Evolutionary conservation across 441 rosid genomes (phyloP).

Genomic region (Brassica hybrid): DNA sequence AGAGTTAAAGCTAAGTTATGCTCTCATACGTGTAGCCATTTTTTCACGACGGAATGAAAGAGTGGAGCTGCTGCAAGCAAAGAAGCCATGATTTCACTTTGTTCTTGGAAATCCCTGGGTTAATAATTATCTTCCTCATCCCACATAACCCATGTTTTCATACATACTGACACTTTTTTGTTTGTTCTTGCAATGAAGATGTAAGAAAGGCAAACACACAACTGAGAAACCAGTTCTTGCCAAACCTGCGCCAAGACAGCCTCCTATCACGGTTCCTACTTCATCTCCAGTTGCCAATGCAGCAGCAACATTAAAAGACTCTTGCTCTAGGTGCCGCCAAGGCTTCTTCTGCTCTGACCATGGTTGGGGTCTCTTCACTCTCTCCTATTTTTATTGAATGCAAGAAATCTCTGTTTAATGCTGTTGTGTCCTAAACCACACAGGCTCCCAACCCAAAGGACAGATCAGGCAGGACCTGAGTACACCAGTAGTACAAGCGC

Average conservation of each 20-base stretch:
- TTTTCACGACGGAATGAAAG: conserved; percentile 95
- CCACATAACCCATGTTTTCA: too few species aligned
- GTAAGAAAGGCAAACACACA: conserved; percentile 94
- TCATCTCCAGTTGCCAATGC: conserved; percentile 47
- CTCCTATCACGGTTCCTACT: conserved; percentile 44
- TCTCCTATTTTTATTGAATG: background rate
- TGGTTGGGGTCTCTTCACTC: conserved; percentile 63
- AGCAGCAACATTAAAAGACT: conserved; percentile 61
- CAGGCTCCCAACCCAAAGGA: conserved; percentile 71
- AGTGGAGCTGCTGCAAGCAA: conserved; percentile 98
- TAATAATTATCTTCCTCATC: background rate
- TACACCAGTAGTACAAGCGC: conserved; percentile 18
- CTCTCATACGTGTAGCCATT: conserved; percentile 62
- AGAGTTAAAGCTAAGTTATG: conserved; percentile 21
- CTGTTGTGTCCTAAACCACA: conserved; percentile 1
- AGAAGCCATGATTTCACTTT: conserved; percentile 89
- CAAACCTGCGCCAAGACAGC: conserved; percentile 53
- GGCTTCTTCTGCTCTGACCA: conserved; percentile 99
- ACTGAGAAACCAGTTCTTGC: conserved; percentile 77
- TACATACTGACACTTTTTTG: background rate
- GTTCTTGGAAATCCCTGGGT: conserved; percentile 94
- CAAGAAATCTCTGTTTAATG: background rate
- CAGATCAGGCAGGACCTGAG: conserved; percentile 27
- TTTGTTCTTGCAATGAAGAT: conserved; percentile 54
- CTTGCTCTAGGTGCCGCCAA: conserved; percentile 86